Evolutionary conservation across 129 eudicot genomes (phyloP).

Genomic region (Heracleum sosnowskyi): DNA sequence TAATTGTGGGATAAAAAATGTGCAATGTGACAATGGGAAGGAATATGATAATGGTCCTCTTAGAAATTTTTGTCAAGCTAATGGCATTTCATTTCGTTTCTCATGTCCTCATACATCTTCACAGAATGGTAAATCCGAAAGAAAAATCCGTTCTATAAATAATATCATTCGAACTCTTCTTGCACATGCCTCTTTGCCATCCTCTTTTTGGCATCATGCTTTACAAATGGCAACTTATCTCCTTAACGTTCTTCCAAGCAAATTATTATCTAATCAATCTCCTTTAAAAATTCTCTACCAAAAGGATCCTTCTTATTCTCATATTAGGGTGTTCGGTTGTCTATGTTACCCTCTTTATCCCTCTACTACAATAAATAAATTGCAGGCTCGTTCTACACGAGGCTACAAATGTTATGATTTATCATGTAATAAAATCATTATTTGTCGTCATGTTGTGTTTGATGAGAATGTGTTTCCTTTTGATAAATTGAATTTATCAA

Average conservation of each 20-base stretch:
- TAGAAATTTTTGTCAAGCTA: not conserved
- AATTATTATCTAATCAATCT: not conserved
- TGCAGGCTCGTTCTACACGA: not conserved
- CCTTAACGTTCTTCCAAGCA: not conserved
- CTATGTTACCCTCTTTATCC: not conserved
- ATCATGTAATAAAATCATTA: not conserved
- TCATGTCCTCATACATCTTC: slow-evolving; percentile 15
- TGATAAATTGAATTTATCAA: too few species aligned
- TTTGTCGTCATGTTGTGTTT: too few species aligned
- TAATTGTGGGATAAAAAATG: not conserved
- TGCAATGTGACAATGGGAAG: slow-evolving; percentile 7
- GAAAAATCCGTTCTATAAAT: not conserved
- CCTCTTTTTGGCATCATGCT: not conserved
- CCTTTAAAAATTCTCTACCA: not conserved
- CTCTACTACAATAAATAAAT: not conserved
- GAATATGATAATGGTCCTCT: slow-evolving; percentile 4
- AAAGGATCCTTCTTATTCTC: not conserved
- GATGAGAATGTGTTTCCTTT: too few species aligned
- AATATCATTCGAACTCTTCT: slow-evolving; percentile 3
- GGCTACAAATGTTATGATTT: slow-evolving; percentile 9
- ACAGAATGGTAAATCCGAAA: not conserved
- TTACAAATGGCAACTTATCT: not conserved
- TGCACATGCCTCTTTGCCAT: slow-evolving; percentile 4
- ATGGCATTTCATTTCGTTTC: slow-evolving; percentile 1
- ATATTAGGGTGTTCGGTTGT: not conserved